These are phyloP conservation scores for Candida ulmi DNA, from an alignment of 805 yeast species.

Conservation along the genomic window DNA sequence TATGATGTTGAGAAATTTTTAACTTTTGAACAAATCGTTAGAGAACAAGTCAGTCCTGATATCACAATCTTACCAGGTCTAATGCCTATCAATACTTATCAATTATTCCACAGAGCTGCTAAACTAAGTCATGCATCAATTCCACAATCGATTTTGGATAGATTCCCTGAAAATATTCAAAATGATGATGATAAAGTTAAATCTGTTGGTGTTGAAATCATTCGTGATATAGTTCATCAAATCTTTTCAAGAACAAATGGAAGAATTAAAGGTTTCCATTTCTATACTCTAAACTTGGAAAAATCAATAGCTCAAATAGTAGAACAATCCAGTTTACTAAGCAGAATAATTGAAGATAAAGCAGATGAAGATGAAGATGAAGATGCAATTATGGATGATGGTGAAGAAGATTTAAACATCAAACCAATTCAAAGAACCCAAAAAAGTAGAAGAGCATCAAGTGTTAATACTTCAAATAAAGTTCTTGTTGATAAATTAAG, in stretches of 20 bases:
- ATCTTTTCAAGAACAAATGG: slow-evolving; percentile 49
- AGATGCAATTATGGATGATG: slow-evolving; percentile 28
- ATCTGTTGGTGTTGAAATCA: slow-evolving; percentile 70
- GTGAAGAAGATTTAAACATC: slow-evolving; percentile 8
- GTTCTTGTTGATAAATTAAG: slow-evolving; percentile 28
- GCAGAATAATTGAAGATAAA: slow-evolving; percentile 40
- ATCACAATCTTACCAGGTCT: slow-evolving; percentile 78
- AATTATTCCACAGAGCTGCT: slow-evolving; percentile 82
- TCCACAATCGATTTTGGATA: slow-evolving; percentile 48
- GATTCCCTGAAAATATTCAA: slow-evolving; percentile 49
- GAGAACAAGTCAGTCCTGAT: slow-evolving; percentile 33
- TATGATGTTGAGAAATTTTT: slow-evolving; percentile 80
- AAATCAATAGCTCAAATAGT: slow-evolving; percentile 86
- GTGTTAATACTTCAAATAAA: slow-evolving; percentile 34
- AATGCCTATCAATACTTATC: slow-evolving; percentile 85
- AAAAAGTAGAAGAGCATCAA: slow-evolving; percentile 17
- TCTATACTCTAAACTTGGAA: slow-evolving; percentile 88
- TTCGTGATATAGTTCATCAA: slow-evolving; percentile 56
- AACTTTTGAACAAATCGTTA: slow-evolving; percentile 50
- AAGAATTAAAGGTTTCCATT: slow-evolving; percentile 78
- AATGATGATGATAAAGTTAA: slow-evolving; percentile 79
- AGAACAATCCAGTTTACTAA: slow-evolving; percentile 51
- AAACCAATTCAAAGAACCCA: not conserved
- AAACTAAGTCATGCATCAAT: slow-evolving; percentile 82
- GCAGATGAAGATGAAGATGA: slow-evolving; percentile 33